phyloP scores from a whole-genome alignment of 345 rosid species.

The Heritiera littoralis region DNA sequence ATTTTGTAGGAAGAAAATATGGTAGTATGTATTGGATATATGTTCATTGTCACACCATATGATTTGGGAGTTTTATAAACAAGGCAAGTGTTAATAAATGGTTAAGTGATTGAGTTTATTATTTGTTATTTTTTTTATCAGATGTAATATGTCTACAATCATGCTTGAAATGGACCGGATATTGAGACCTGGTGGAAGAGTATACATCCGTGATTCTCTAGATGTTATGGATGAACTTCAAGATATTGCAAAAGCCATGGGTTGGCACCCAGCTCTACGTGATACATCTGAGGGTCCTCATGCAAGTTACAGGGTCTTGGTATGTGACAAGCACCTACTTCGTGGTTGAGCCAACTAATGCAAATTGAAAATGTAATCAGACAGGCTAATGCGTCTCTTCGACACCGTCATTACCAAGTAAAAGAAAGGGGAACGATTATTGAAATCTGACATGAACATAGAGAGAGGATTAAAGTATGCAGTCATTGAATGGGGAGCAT shows the following conservation, averaged over 20 bases:
- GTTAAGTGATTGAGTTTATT: background rate
- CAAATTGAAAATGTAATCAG: background rate
- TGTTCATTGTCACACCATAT: background rate
- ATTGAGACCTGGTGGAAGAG: constrained; percentile 92
- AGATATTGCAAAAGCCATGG: constrained; percentile 76
- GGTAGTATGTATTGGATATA: background rate
- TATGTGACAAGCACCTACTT: constrained; percentile 66
- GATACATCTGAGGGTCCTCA: constrained; percentile 96
- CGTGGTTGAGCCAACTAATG: constrained; percentile 31
- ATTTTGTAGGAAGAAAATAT: background rate
- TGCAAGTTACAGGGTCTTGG: constrained; percentile 83
- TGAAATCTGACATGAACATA: background rate
- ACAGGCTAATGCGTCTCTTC: background rate
- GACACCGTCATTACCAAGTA: background rate
- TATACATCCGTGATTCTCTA: constrained; percentile 74
- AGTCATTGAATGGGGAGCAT: background rate
- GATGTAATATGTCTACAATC: constrained; percentile 84
- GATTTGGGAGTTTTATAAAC: background rate
- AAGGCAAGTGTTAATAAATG: background rate
- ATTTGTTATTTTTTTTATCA: constrained; percentile 30
- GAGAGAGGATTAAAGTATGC: background rate
- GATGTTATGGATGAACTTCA: constrained; percentile 79
- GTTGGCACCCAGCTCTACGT: constrained; percentile 62
- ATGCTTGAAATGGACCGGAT: constrained; percentile 99
- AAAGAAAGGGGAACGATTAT: too few relatives aligned